Conservation (phyloP, 192 early-diverging fungal genomes). For the Coemansia pectinata region DNA sequence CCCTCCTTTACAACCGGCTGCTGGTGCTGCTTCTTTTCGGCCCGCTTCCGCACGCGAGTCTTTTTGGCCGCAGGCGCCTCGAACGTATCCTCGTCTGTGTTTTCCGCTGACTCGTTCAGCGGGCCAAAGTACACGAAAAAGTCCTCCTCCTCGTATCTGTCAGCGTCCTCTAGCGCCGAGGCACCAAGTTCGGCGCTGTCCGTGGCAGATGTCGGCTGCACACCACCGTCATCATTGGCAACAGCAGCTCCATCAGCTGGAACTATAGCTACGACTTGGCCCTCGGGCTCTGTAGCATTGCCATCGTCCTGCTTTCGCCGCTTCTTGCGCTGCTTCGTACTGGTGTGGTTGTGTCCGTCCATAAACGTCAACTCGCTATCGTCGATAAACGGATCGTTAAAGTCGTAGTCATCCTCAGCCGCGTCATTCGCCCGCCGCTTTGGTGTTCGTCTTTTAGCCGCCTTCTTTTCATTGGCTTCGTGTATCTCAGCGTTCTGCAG, state of each 20-base stretch:
- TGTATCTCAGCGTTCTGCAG: constrained; percentile 45
- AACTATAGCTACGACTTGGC: neutral
- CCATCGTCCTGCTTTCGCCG: constrained; percentile 49
- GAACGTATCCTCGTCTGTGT: constrained; percentile 18
- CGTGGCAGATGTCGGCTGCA: neutral
- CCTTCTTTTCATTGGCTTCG: constrained; percentile 30
- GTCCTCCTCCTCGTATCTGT: constrained; percentile 47
- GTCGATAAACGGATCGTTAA: constrained; percentile 58
- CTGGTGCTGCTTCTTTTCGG: constrained; percentile 34
- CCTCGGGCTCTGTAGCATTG: constrained; percentile 43
- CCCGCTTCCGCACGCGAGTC: constrained; percentile 29
- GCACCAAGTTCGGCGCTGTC: neutral
- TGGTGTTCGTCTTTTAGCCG: constrained; percentile 15
- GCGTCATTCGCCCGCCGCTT: constrained; percentile 33
- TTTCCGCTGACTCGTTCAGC: constrained; percentile 38
- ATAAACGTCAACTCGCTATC: constrained; percentile 55
- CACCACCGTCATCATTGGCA: neutral
- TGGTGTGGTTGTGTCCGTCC: constrained; percentile 41
- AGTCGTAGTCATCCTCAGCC: constrained; percentile 48
- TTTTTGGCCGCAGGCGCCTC: constrained; percentile 27
- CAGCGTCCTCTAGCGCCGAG: constrained; percentile 28
- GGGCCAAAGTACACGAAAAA: constrained; percentile 56
- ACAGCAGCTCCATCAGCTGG: neutral
- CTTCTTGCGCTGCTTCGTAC: constrained; percentile 40
- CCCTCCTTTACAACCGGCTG: constrained; percentile 17